Evolutionary conservation across 768 basidiomycete species (phyloP).

Genomic region (Lyophyllum atratum): DNA sequence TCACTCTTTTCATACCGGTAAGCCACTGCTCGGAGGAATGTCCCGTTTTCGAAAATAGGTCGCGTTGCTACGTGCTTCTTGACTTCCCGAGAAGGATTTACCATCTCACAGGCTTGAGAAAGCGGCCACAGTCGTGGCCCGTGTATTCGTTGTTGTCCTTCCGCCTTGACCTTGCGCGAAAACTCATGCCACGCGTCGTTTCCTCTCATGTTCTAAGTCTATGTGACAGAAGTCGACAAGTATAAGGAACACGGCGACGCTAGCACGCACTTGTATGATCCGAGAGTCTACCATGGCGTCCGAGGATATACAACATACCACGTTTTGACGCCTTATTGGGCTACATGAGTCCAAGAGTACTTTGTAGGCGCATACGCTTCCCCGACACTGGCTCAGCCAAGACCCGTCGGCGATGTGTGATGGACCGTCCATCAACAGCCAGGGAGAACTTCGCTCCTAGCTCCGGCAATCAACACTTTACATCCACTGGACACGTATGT

Average conservation of each 20-base stretch:
- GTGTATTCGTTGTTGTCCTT: neutral
- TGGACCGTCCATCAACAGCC: neutral
- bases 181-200: too few species aligned
- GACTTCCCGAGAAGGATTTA: neutral
- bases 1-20: neutral
- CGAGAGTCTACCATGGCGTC: too few species aligned
- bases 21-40: neutral
- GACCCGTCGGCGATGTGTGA: neutral
- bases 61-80: neutral
- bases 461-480: neutral
- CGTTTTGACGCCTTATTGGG: neutral
- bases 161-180: too few species aligned
- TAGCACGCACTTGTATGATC: too few species aligned
- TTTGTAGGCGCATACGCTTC: neutral
- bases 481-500: neutral
- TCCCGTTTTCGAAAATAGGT: neutral
- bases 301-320: too few species aligned
- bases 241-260: too few species aligned
- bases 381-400: neutral
- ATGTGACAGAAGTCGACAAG: too few species aligned
- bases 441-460: neutral
- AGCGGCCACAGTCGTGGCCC: neutral
- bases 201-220: too few species aligned
- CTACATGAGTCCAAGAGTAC: neutral
- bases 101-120: neutral